Evolutionary conservation across 148 eudicot genomes (phyloP).

Genomic region (Tetragonia tetragonoides): DNA sequence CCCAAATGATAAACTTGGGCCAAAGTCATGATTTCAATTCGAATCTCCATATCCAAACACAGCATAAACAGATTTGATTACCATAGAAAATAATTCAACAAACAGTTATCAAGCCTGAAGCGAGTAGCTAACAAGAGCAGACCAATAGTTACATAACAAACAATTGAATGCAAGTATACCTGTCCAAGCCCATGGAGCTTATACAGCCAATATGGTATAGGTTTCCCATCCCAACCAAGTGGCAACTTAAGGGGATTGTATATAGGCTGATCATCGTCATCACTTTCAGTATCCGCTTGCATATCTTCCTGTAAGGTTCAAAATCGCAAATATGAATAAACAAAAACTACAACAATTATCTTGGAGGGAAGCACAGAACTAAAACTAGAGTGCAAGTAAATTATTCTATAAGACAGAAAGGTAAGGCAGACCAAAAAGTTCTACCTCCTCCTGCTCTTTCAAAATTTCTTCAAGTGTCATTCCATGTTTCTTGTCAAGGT

Average conservation of each 20-base stretch:
- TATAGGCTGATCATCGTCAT: slow-evolving; percentile 94
- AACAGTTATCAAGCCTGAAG: neutral
- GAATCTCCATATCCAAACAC: no score
- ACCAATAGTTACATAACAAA: neutral
- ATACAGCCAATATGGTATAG: slow-evolving; percentile 97
- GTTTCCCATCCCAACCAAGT: slow-evolving; percentile 99
- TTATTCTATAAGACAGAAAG: neutral
- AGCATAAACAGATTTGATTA: neutral
- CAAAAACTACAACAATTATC: slow-evolving; percentile 1
- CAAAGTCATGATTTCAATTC: no score
- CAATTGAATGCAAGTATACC: slow-evolving; percentile 36
- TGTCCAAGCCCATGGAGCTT: slow-evolving; percentile 99
- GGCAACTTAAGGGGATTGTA: slow-evolving; percentile 97
- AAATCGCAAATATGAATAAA: slow-evolving; percentile 16
- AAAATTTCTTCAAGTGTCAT: slow-evolving; percentile 71
- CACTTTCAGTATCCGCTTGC: slow-evolving; percentile 90
- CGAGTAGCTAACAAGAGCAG: neutral
- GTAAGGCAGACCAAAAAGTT: neutral
- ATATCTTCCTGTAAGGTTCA: slow-evolving; percentile 63
- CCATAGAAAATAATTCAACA: neutral
- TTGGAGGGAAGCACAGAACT: neutral
- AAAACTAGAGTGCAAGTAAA: neutral
- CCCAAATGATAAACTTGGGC: no score
- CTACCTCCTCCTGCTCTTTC: slow-evolving; percentile 77
- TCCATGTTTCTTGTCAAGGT: slow-evolving; percentile 90